A percentile compares a stretch with the other conserved stretches of the same genome.
Conservation (phyloP, 345 rosid genomes). For the Aquilaria malaccensis region DNA sequence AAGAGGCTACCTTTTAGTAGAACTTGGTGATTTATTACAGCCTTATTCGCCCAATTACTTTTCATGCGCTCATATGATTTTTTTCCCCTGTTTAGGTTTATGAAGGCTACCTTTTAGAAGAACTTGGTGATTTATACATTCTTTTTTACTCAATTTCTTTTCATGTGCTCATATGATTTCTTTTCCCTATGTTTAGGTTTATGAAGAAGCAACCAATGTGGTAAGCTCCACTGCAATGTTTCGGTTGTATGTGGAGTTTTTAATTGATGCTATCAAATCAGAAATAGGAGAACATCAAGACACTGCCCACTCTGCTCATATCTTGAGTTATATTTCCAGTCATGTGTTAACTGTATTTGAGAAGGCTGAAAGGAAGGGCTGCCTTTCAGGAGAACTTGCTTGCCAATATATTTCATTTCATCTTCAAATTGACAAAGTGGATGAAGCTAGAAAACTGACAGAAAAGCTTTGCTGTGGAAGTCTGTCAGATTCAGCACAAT, state of each 20-base stretch:
- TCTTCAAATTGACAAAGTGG: conserved; percentile 48
- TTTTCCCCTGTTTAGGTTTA: conserved; percentile 43
- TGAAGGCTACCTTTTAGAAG: conserved; percentile 26
- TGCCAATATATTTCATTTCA: conserved; percentile 53
- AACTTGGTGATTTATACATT: background rate
- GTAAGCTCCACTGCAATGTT: conserved; percentile 56
- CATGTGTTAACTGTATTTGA: conserved; percentile 46
- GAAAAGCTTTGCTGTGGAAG: conserved; percentile 54
- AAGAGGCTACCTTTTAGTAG: conserved; percentile 11
- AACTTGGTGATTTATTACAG: background rate
- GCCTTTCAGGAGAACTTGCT: conserved; percentile 64
- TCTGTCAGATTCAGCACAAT: conserved; percentile 42
- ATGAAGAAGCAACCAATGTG: conserved; percentile 61
- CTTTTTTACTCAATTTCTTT: background rate
- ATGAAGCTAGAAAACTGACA: conserved; percentile 56
- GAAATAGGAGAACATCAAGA: conserved; percentile 25
- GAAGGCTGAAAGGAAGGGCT: conserved; percentile 57
- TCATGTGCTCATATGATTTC: background rate
- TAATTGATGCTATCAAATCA: conserved; percentile 37
- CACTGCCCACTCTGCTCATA: conserved; percentile 16
- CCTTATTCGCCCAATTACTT: background rate
- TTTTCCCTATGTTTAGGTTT: conserved; percentile 42
- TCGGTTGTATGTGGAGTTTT: conserved; percentile 47
- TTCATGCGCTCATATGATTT: background rate
- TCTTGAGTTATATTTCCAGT: conserved; percentile 24